phyloP scores from a whole-genome alignment of 1,284 basidiomycete species.

The Moesziomyces sp. region DNA sequence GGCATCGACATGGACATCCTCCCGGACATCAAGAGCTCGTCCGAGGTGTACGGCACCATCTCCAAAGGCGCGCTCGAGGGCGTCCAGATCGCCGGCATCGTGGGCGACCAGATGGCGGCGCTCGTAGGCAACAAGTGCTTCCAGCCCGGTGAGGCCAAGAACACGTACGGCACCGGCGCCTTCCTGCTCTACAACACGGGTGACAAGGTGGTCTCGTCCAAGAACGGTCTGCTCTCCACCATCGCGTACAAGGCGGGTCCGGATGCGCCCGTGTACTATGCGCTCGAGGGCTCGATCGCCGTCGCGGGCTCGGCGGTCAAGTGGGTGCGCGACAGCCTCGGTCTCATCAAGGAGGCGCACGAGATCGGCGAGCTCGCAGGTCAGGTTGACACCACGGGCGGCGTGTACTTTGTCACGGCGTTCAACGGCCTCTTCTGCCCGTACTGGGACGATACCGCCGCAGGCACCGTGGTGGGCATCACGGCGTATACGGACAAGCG shows the following conservation, averaged over 20 bases:
- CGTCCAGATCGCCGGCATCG: conserved; percentile 86
- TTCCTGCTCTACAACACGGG: conserved; percentile 96
- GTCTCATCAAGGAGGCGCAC: conserved; percentile 80
- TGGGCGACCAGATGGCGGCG: conserved; percentile 97
- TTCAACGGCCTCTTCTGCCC: conserved; percentile 88
- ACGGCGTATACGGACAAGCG: conserved; percentile 92
- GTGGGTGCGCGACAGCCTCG: conserved; percentile 92
- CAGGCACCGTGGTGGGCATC: conserved; percentile 80
- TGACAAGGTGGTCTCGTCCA: conserved; percentile 82
- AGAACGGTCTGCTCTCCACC: conserved; percentile 88
- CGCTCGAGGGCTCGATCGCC: conserved; percentile 92
- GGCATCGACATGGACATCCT: conserved; percentile 81
- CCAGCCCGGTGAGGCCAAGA: conserved; percentile 66
- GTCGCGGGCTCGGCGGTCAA: conserved; percentile 95
- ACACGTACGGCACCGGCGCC: conserved; percentile 80
- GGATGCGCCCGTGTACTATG: conserved; percentile 83
- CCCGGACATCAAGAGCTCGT: conserved; percentile 88
- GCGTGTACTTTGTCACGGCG: conserved; percentile 97
- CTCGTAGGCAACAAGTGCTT: conserved; percentile 87
- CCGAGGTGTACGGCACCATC: conserved; percentile 88
- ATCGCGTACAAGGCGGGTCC: conserved; percentile 93
- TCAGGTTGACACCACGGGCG: conserved; percentile 82
- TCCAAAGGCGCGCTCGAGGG: conserved; percentile 77
- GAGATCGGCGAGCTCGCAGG: conserved; percentile 89
- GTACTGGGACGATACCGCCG: conserved; percentile 89